A percentile compares a stretch with the other conserved stretches of the same genome.
phyloP scores from a whole-genome alignment of 1,139 yeast species.

The Meyerozyma sp. region DNA sequence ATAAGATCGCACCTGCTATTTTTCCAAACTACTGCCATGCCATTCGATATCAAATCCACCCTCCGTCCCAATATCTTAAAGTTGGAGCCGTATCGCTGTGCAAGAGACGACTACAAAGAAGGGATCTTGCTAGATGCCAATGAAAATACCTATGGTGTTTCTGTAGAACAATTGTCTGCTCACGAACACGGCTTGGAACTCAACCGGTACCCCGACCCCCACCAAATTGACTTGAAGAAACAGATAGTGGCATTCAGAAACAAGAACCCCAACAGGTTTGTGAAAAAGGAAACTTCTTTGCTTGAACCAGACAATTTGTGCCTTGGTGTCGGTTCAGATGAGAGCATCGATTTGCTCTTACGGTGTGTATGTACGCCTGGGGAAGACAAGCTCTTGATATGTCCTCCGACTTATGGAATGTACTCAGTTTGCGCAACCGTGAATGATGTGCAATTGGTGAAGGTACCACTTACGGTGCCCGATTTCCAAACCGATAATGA shows the following conservation, averaged over 20 bases:
- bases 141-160: slow-evolving; percentile 92
- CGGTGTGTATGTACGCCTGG: slow-evolving; percentile 84
- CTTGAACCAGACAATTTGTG: slow-evolving; percentile 69
- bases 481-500: slow-evolving; percentile 64
- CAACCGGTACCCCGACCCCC: slow-evolving; percentile 96
- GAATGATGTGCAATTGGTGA: slow-evolving; percentile 75
- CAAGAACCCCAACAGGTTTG: slow-evolving; percentile 26
- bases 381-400: slow-evolving; percentile 69
- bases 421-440: slow-evolving; percentile 85
- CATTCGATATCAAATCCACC: slow-evolving; percentile 50
- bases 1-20: neutral
- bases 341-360: slow-evolving; percentile 83
- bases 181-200: slow-evolving; percentile 43
- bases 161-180: slow-evolving; percentile 32
- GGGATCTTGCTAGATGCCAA: slow-evolving; percentile 92
- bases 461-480: slow-evolving; percentile 56
- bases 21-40: slow-evolving; percentile 16
- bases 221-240: slow-evolving; percentile 73
- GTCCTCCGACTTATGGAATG: slow-evolving; percentile 99
- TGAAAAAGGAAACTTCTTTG: slow-evolving; percentile 14
- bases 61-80: slow-evolving; percentile 80
- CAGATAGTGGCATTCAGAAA: slow-evolving; percentile 72
- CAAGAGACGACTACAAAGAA: slow-evolving; percentile 84
- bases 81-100: slow-evolving; percentile 90
- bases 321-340: slow-evolving; percentile 97